phyloP scores from a whole-genome alignment of 139 green algal species.

The Auxenochlorella protothecoides region DNA sequence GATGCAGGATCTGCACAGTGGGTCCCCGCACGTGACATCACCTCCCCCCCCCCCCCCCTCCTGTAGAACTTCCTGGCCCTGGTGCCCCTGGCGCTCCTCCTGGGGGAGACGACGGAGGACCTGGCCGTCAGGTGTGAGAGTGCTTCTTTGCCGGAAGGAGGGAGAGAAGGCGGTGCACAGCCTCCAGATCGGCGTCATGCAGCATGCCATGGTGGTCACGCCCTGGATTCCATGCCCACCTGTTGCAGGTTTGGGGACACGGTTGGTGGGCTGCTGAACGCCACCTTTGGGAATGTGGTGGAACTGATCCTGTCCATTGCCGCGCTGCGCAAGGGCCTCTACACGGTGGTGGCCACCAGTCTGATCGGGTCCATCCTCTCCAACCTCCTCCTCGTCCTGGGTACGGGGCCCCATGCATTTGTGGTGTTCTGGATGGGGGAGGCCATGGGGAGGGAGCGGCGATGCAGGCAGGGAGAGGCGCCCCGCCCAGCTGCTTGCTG shows the following conservation, averaged over 20 bases:
- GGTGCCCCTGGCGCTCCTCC: conserved; percentile 71
- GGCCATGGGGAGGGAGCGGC: neutral
- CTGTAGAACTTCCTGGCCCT: conserved; percentile 69
- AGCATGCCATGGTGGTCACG: neutral
- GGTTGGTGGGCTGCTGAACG: conserved; percentile 68
- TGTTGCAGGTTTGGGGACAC: conserved; percentile 50
- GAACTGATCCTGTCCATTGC: conserved; percentile 87
- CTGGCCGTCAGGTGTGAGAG: conserved; percentile 48
- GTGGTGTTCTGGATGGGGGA: neutral
- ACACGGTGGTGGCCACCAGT: conserved; percentile 63
- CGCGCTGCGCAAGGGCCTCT: conserved; percentile 61
- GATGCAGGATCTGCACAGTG: no score
- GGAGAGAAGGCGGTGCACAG: no score
- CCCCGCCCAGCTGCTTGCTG: no score
- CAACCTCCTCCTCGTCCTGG: conserved; percentile 85
- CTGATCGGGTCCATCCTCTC: conserved; percentile 80
- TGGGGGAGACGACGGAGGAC: conserved; percentile 84
- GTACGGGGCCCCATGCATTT: conserved; percentile 4
- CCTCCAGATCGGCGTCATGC: neutral
- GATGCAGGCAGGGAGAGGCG: neutral
- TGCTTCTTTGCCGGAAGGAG: no score
- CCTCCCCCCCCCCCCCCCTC: neutral
- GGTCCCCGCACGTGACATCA: no score
- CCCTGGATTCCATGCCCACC: conserved; percentile 39
- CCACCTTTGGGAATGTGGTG: conserved; percentile 88